Evolutionary conservation across 2,329 filamentous ascomycete genomes (phyloP).

Genomic region (Colletotrichum sidae): DNA sequence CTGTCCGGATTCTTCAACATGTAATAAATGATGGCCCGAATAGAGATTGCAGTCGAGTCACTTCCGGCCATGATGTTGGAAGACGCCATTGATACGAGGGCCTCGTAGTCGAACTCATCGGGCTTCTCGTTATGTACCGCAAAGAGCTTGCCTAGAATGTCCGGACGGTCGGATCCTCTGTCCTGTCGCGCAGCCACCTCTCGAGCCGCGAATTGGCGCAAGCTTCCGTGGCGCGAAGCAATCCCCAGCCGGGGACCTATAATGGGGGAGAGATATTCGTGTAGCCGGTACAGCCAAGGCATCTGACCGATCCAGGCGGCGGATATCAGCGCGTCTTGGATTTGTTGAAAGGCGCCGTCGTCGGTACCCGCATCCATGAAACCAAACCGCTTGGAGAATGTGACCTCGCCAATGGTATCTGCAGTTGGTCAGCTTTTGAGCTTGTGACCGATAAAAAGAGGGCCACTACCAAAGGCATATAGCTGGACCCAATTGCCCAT

Average conservation of each 20-base stretch:
- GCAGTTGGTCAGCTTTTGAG: background rate
- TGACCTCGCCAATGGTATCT: slow-evolving; percentile 25
- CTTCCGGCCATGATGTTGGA: slow-evolving; percentile 27
- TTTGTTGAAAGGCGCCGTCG: slow-evolving; percentile 23
- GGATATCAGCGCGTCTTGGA: slow-evolving; percentile 11
- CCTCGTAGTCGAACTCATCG: slow-evolving; percentile 5
- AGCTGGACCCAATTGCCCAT: slow-evolving; percentile 29
- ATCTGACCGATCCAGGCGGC: slow-evolving; percentile 25
- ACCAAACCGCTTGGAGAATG: slow-evolving; percentile 25
- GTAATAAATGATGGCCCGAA: slow-evolving; percentile 23
- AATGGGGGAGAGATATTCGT: slow-evolving; percentile 17
- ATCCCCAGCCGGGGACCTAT: slow-evolving; percentile 18
- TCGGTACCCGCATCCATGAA: slow-evolving; percentile 24
- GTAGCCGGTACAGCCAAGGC: slow-evolving; percentile 26
- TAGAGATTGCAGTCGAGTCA: slow-evolving; percentile 26
- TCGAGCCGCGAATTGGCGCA: slow-evolving; percentile 22
- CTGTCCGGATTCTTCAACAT: slow-evolving; percentile 16
- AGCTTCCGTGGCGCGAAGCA: slow-evolving; percentile 12
- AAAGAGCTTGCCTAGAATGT: slow-evolving; percentile 14
- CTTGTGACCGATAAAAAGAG: background rate
- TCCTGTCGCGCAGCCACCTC: slow-evolving; percentile 18
- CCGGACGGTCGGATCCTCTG: slow-evolving; percentile 21
- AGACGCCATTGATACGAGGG: slow-evolving; percentile 13
- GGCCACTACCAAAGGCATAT: slow-evolving; percentile 19
- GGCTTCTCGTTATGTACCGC: slow-evolving; percentile 16